Evolutionary conservation across 2,329 filamentous ascomycete species (phyloP), one percentile per base, ranked within the genome.

Genomic region (Exophiala sideris): DNA sequence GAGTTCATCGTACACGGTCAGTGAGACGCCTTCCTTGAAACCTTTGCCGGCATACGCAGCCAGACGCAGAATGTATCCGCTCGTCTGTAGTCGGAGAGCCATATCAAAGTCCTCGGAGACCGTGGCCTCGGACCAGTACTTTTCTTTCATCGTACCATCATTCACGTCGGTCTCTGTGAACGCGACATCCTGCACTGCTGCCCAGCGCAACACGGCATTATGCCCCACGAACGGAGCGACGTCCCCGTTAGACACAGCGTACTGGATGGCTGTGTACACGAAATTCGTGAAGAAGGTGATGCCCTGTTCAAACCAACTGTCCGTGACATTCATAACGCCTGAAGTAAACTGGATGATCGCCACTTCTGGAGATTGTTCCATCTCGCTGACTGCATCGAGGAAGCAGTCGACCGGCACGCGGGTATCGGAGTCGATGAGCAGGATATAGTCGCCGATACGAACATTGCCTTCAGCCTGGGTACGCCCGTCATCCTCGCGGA

Each of bases 1-100:
- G 56, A 92, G 77, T 70, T 92, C 89, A 70, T 92, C 88, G 67
- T 92, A 91, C 8, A 92, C 87, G 0, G 88, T 92, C 52, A 92
- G 76, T 1, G 88, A 91, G 50, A 92, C 88, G 60, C 89, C 88
- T 68, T 92, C 88, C 64, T 89, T 83, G 72, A 89, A 90, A 5
- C 82, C 86, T 4, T 83, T 80, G 34, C 81, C 80, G 50, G 85
- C 82, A 71, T 88, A 90, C 0, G 84, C 79, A 9, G 81, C 87
- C 0, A 89, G 75, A 10, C 87, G 84, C 42, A 89, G 81, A 34
- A 83, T 77, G 68, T 86, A 88, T 20, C 86, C 86, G 14, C 74
- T 75, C 59, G 81, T 83, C 68, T 91, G 87, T 3, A 90, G 76
- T 34, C 87, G 84, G 1, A 91, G 77, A 9, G 84, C 80, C 71